Evolutionary conservation across 2,329 filamentous ascomycete species (phyloP).

Genomic region (Huntiella moniliformis): DNA sequence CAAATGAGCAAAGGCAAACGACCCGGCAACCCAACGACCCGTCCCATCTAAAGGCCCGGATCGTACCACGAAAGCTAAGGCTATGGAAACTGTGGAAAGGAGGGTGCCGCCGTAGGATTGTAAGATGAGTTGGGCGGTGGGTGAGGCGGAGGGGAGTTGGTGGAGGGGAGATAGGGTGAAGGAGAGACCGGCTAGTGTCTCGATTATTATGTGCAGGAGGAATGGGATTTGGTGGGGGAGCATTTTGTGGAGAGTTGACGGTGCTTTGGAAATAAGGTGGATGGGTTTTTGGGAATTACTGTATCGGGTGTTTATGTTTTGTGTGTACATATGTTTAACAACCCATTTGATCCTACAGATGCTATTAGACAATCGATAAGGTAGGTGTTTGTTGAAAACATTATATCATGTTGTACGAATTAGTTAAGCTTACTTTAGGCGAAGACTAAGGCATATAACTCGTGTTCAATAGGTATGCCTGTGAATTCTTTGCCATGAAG

Average conservation of each 20-base stretch:
- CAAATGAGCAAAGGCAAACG: slow-evolving; percentile 29
- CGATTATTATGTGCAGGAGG: slow-evolving; percentile 21
- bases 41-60: slow-evolving; percentile 17
- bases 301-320: background rate
- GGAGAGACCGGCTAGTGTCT: slow-evolving; percentile 25
- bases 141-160: slow-evolving; percentile 25
- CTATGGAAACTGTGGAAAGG: slow-evolving; percentile 25
- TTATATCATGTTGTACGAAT: too few species aligned
- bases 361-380: too few species aligned
- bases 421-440: too few species aligned
- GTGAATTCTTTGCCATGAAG: too few species aligned
- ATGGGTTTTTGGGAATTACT: background rate
- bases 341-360: too few species aligned
- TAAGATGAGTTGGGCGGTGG: slow-evolving; percentile 24
- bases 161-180: slow-evolving; percentile 25
- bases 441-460: too few species aligned
- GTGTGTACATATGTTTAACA: too few species aligned
- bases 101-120: slow-evolving; percentile 30
- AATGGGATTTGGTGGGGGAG: slow-evolving; percentile 18
- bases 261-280: background rate
- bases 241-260: slow-evolving; percentile 4
- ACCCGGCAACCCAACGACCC: slow-evolving; percentile 19
- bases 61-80: slow-evolving; percentile 19
- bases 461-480: too few species aligned
- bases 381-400: too few species aligned